Evolutionary conservation across 352 stramenopile genomes (phyloP), one percentile per base, ranked within the genome.

Genomic region (Phytophthora lateralis): DNA sequence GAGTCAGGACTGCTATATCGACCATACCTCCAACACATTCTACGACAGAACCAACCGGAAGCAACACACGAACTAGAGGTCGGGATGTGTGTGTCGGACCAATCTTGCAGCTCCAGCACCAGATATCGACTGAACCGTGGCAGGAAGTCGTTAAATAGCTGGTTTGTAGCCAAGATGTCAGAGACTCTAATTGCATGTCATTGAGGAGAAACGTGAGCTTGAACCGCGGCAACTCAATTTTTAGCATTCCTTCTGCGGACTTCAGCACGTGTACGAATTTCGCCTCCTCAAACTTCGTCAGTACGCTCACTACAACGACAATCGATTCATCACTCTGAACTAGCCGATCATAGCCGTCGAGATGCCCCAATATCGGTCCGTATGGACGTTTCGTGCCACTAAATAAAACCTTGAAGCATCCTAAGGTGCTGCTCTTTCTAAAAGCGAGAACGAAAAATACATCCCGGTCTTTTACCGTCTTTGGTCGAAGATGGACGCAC

Each of bases 221-320:
- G 18, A 73, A 88, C 0, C 80, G 62, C 2, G 77, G 77, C 1
- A 88, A 42, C 14, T 77, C 62, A 38, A 88, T 55, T 14, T 77
- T 71, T 3, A 85, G 15, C 6, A 35, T 12, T 2, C 51, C 54
- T 9, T 30, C 6, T 8, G 45, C 20, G 18, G 66, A 65, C 9
- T 38, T 57, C 6, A 80, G 43, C 2, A 64, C 47, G 57, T 88
- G 67, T 9, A 85, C 61, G 43, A 71, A 82, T 12, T 63, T 15
- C 0, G 8, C 6, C 2, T 48, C 17, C 29, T 89, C 77, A 18
- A 89, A 80, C 51, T 88, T 89, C 29, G 20, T 32, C n/a, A 88
- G 17, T 0, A 79, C 45, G 0, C 17, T 17, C 2, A 63, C 15
- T 0, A 82, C 38, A 0, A 20, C 12, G 6, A 21, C 18, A 29